phyloP scores from a whole-genome alignment of 176 grass and related monocot genomes.

The Zoysia pacifica region DNA sequence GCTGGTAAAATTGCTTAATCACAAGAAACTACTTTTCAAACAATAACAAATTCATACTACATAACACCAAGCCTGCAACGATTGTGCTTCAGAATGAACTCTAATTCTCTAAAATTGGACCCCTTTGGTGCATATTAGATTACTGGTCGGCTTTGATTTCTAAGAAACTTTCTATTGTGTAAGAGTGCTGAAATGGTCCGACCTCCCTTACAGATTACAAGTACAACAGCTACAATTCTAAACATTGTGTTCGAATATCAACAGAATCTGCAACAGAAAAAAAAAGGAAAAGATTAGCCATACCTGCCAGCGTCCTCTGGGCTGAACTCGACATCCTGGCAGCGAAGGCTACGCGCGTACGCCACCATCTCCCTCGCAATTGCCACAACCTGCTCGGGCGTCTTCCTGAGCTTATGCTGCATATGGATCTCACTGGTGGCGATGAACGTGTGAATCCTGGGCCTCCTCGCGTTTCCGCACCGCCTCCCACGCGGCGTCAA shows the following conservation, averaged over 20 bases:
- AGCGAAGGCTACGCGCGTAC: slow-evolving; percentile 79
- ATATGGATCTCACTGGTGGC: slow-evolving; percentile 92
- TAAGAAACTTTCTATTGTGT: too few relatives aligned
- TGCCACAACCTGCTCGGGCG: slow-evolving; percentile 59
- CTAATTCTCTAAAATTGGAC: too few relatives aligned
- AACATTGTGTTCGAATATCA: neutral
- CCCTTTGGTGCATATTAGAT: too few relatives aligned
- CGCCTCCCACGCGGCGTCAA: slow-evolving; percentile 91
- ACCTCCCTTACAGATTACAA: too few relatives aligned
- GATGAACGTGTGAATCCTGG: slow-evolving; percentile 81
- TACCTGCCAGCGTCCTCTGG: slow-evolving; percentile 96
- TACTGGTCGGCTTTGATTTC: too few relatives aligned
- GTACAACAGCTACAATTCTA: neutral
- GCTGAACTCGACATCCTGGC: slow-evolving; percentile 84
- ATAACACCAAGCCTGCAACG: too few relatives aligned
- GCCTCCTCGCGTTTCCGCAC: slow-evolving; percentile 68
- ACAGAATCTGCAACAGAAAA: neutral
- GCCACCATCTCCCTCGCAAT: slow-evolving; percentile 80
- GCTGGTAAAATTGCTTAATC: too few relatives aligned
- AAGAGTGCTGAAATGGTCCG: too few relatives aligned
- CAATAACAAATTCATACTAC: too few relatives aligned
- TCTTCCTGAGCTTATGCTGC: slow-evolving; percentile 75
- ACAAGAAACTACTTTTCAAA: too few relatives aligned
- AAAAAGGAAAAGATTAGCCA: too few relatives aligned
- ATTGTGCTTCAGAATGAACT: too few relatives aligned